Base-by-base conservation (phyloP, 345 rosid genomes). In the Gossypium rotundifolium region DNA sequence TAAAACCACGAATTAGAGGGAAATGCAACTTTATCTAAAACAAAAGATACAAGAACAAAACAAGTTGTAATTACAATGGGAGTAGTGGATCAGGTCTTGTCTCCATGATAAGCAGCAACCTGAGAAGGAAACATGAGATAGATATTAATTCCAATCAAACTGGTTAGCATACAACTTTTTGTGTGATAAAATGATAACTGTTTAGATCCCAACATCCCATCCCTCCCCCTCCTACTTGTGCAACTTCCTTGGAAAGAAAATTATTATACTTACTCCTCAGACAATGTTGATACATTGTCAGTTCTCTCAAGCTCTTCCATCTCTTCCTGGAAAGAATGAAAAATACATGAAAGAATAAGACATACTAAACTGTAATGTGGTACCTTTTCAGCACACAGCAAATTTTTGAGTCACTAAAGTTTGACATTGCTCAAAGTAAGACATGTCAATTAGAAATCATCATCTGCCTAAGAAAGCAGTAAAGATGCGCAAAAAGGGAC, bases 191-290 rank as follows among this genome's bases (percentile, higher is more conserved):
- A 44, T 12, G 33, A 25, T 20, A 20, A 65, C 12, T 11, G 5
- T 45, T 45, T 20, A 65, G 52, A 45, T 44, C 44, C 70, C 27
- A 12, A 65, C 29, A 22, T 17, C 46, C 18, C 1, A 13, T 51
- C 54, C 18, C 18, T 16, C 17, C 18, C 52, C 27, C 18, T 14
- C 38, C 69, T 64, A 64, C 27, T 64, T 64, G 40, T 64, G 49
- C 17, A 44, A 20, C 13, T 58, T 72, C 16, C 25, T 22, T 49
- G 64, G 42, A 72, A 44, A 18, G 54, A 40, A 25, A 44, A 72
- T 23, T 58, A 54, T 73, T 63, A 44, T 9, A 87, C 96, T 89
- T 85, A 91, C 96, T 81, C 92, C 53, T 81, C 84, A 74, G 93
- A 89, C 65, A 84, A 77, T 42, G 84, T 74, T 45, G 91, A 86